Base-by-base conservation (phyloP, 2,329 filamentous ascomycete species). In the Chaetomiaceae sp. region DNA sequence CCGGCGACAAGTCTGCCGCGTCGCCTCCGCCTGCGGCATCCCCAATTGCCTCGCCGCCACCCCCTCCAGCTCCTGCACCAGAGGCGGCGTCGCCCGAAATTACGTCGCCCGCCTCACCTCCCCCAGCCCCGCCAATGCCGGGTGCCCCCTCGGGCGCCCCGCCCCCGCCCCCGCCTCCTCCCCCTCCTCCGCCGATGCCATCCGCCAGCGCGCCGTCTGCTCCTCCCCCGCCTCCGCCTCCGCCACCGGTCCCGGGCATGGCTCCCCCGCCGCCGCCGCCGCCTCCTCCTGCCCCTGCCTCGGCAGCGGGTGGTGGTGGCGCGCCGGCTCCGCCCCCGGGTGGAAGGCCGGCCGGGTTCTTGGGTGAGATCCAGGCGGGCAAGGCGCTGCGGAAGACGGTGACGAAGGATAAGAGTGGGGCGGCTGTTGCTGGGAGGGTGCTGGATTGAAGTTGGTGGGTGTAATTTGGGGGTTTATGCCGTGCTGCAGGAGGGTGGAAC, bases 301-400 rank as follows among this genome's bases (percentile, higher is more conserved):
- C n/a, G 17, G 57, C 65, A 34, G 71, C 69, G 25, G 25, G 25
- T 27, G 25, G 25, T 17, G 72, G 65, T 42, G 69, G 70, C 49
- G 68, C 69, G 46, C 64, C 72, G 29, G 68, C 67, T n/a, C 65
- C 66, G 11, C 61, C 70, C 2, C 70, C 62, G 8, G 34, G 20
- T 27, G 79, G 73, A 0, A 75, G 79, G 25, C 82, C 83, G 19
- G 65, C 81, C 19, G 83, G 84, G 1, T 78, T 99, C 65, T 71
- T 99, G 59, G 85, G 84, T 55, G 83, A 96, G 68, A 97, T 99
- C 57, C 85, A 92, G 66, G 73, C 83, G 58, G 92, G 94, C 39
- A 91, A 71, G 70, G 71, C 83, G 3, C 74, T 99, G 66, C 91
- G 80, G 76, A 97, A 97, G 78, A 90, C 91, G 22, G 76, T 86